Base-by-base conservation (phyloP, 73 alveolate species). In the Diophrys appendiculata region DNA sequence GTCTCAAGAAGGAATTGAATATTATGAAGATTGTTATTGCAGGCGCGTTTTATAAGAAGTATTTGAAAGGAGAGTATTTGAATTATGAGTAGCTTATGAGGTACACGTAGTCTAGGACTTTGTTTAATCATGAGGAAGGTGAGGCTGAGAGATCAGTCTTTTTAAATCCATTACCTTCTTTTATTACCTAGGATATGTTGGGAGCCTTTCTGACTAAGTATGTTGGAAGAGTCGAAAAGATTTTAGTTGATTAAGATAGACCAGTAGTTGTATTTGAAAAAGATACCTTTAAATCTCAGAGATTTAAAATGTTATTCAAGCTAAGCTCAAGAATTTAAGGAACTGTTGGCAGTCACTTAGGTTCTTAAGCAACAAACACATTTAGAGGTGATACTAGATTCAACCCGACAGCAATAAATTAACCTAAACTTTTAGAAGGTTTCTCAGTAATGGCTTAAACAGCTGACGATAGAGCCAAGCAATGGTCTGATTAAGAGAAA, bases 21-120 rank as follows among this genome's bases (percentile, higher is more conserved):
- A 72, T 71, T 28, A 64, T 85, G 29, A 78, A 80, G 55, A 77
- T 68, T 22, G 54, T 81, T 25, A 72, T 86, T 14, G 84, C 84
- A 0, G 93, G 89, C 5, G 89, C 93, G 0, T 86, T 86, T 43
- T 86, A 79, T 74, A 72, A 68, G 29, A 78, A 80, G 33, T 86
- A 86, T 55, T 71, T 73, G 18, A 72, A 82, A 68, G 86, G 84
- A 18, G 89, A 76, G 43, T 86, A 72, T 64, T 73, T 73, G 65
- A 81, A 81, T 68, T 77, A 81, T 8, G 90, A 73, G 14, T 27
- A 30, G 28, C 29, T 73, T n/a, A n/a, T n/a, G n/a, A n/a, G n/a
- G n/a, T n/a, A n/a, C n/a, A n/a, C n/a, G n/a, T n/a, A n/a, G n/a
- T n/a, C n/a, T n/a, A n/a, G n/a, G n/a, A n/a, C n/a, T n/a, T n/a